Evolutionary conservation across 2,329 filamentous ascomycete genomes (phyloP).

Genomic region (Trichoderma gracile): DNA sequence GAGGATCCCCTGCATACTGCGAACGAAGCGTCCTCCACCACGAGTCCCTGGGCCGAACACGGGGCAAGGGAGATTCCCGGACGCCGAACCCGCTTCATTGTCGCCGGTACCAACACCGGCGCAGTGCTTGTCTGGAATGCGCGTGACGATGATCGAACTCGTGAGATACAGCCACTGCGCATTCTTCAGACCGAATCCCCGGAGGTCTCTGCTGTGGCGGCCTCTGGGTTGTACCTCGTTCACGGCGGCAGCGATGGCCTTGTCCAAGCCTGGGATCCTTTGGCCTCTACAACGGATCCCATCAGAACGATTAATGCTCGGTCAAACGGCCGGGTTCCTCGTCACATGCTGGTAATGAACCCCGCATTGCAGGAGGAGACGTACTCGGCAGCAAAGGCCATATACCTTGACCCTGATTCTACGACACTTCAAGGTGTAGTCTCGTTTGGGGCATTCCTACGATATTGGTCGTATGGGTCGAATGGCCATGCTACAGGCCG

Average conservation of each 20-base stretch:
- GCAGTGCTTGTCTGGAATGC: slow-evolving; percentile 83
- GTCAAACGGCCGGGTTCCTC: slow-evolving; percentile 78
- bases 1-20: slow-evolving; percentile 69
- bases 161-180: slow-evolving; percentile 67
- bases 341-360: slow-evolving; percentile 60
- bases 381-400: slow-evolving; percentile 78
- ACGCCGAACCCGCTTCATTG: slow-evolving; percentile 76
- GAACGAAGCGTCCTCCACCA: slow-evolving; percentile 50
- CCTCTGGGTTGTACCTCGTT: slow-evolving; percentile 84
- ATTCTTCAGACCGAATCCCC: slow-evolving; percentile 89
- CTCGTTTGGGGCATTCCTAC: slow-evolving; percentile 80
- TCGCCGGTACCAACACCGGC: slow-evolving; percentile 76
- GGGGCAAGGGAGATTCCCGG: slow-evolving; percentile 70
- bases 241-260: slow-evolving; percentile 93
- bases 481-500: slow-evolving; percentile 72
- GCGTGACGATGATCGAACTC: slow-evolving; percentile 56
- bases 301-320: slow-evolving; percentile 85
- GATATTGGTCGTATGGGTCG: slow-evolving; percentile 93
- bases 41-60: slow-evolving; percentile 46
- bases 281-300: slow-evolving; percentile 75
- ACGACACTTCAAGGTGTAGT: slow-evolving; percentile 83
- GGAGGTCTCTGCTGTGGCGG: slow-evolving; percentile 76
- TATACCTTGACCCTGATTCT: slow-evolving; percentile 84
- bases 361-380: slow-evolving; percentile 67
- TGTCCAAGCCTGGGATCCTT: slow-evolving; percentile 95